Evolutionary conservation across 345 rosid genomes (phyloP).

Genomic region (Barbarea vulgaris): DNA sequence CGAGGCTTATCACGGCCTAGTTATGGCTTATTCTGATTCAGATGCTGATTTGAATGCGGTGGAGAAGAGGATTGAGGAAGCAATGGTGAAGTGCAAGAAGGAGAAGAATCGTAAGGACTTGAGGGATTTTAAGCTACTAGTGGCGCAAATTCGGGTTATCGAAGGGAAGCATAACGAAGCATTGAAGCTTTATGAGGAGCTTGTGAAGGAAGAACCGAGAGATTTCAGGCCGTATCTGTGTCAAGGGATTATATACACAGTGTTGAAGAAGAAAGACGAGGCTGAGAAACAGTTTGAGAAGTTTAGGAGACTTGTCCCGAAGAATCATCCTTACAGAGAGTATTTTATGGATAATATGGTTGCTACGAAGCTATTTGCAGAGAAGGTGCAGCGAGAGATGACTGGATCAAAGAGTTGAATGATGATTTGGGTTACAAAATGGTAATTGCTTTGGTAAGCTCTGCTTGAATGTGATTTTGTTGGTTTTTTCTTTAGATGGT

Average conservation of each 20-base stretch:
- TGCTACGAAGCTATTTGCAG: slow-evolving; percentile 64
- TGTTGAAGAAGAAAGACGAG: slow-evolving; percentile 73
- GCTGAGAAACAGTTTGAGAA: slow-evolving; percentile 86
- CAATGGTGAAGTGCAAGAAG: slow-evolving; percentile 76
- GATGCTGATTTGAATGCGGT: slow-evolving; percentile 50
- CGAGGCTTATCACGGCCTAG: slow-evolving; percentile 86
- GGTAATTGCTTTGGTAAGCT: slow-evolving; percentile 7
- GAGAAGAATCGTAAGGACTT: slow-evolving; percentile 63
- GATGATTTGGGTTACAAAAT: not conserved
- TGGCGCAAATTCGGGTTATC: slow-evolving; percentile 76
- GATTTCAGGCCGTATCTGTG: slow-evolving; percentile 93
- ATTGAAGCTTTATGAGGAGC: slow-evolving; percentile 73
- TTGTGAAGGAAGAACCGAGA: slow-evolving; percentile 85
- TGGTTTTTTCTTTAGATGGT: slow-evolving; percentile 13
- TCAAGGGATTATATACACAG: slow-evolving; percentile 80
- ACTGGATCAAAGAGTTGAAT: slow-evolving; percentile 39
- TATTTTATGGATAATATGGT: slow-evolving; percentile 77
- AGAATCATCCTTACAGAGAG: slow-evolving; percentile 85
- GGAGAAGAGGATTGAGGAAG: slow-evolving; percentile 59
- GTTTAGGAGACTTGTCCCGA: slow-evolving; percentile 77
- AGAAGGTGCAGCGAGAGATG: slow-evolving; percentile 56
- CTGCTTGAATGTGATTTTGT: slow-evolving; percentile 10
- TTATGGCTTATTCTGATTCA: slow-evolving; percentile 66
- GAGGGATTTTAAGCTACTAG: slow-evolving; percentile 77
- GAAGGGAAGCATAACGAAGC: slow-evolving; percentile 73